phyloP scores from a whole-genome alignment of 2,329 filamentous ascomycete genomes.

The Ustulina deusta region DNA sequence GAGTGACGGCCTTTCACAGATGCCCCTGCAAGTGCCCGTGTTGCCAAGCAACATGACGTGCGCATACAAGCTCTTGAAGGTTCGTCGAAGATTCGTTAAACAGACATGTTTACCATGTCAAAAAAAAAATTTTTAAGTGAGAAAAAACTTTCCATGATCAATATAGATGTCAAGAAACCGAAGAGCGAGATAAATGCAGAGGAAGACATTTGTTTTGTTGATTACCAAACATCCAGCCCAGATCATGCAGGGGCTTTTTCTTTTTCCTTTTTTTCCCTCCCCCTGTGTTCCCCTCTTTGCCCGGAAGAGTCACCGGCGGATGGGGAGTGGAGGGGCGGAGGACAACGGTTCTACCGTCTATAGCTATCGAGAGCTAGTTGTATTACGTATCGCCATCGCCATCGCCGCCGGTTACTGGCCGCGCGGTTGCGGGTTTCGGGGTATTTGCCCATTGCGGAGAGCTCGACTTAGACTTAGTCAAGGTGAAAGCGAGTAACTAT shows the following conservation, averaged over 20 bases:
- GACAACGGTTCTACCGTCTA: not conserved
- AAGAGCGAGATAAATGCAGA: not conserved
- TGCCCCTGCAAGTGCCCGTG: not conserved
- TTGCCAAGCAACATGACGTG: not conserved
- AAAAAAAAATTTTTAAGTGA: slow-evolving; percentile 6
- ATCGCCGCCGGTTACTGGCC: slow-evolving; percentile 1
- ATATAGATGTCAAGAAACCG: not conserved
- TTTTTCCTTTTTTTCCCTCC: not conserved
- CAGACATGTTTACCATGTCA: not conserved
- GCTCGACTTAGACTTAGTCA: slow-evolving; percentile 3
- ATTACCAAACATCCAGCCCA: not conserved
- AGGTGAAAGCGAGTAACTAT: slow-evolving; percentile 1
- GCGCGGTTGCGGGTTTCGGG: not conserved
- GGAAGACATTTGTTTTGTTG: not conserved
- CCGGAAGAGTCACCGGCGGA: slow-evolving; percentile 45
- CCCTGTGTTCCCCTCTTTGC: not conserved
- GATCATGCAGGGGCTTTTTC: no score
- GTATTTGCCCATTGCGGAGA: slow-evolving; percentile 21
- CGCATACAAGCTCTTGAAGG: not conserved
- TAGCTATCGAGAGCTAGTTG: not conserved
- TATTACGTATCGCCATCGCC: not conserved
- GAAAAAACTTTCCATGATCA: not conserved
- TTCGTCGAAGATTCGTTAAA: not conserved
- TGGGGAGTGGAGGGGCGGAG: not conserved
- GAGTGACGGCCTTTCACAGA: not conserved